Evolutionary conservation across 176 grass and related monocot genomes (phyloP).

Genomic region (Secale cereale): DNA sequence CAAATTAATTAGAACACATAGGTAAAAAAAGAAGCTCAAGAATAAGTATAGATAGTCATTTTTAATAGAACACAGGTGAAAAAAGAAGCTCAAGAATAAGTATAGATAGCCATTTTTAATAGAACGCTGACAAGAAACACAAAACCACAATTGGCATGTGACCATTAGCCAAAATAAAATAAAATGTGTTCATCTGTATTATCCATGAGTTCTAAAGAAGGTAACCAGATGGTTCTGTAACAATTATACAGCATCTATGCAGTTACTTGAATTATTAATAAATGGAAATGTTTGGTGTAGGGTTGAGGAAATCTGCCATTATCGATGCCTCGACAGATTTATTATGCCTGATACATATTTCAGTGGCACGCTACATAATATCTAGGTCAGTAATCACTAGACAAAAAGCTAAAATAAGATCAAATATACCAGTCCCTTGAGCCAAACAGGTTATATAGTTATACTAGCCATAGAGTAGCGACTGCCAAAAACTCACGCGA

Average conservation of each 20-base stretch:
- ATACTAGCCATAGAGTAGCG: not conserved
- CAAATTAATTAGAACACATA: constrained; percentile 7
- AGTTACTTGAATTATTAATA: not conserved
- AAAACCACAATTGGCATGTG: not conserved
- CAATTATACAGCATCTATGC: not conserved
- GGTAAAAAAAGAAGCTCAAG: not conserved
- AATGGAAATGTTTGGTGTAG: not conserved
- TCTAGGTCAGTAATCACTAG: not conserved
- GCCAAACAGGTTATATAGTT: not conserved
- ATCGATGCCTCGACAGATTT: not conserved
- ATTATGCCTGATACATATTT: not conserved
- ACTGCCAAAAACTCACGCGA: constrained; percentile 43
- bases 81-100: not conserved
- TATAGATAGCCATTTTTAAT: not conserved
- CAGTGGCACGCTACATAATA: not conserved
- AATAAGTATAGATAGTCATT: not conserved
- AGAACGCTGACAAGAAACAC: not conserved
- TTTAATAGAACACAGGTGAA: not conserved
- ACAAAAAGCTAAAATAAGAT: not conserved
- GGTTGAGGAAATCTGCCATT: not conserved
- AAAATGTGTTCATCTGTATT: not conserved
- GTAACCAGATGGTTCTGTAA: not conserved
- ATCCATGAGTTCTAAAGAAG: not conserved
- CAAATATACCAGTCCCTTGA: not conserved
- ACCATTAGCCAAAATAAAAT: not conserved